Base-by-base conservation (phyloP, 257 asterid species). In the Solanum piurae region DNA sequence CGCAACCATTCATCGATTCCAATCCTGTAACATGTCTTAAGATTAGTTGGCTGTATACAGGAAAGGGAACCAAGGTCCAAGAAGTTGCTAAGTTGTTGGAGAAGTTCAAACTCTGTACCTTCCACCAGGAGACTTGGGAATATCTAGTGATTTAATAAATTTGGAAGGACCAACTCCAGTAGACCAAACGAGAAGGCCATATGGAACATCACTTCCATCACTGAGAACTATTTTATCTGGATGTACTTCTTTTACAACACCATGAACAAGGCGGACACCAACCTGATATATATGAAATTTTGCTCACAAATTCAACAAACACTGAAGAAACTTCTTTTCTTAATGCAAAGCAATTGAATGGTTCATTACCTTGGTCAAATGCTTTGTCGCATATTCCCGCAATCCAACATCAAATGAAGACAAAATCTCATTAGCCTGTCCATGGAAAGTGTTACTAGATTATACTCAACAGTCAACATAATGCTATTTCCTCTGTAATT, bases 111-210 rank as follows among this genome's bases (percentile, higher is more conserved):
- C 5, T 23, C 18, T 55, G 21, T 93, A 96, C 99, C 99, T 95
- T 93, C 98, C 98, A 86, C 99, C 98, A 0, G 92, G 98, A 85
- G 99, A 92, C 90, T 94, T 94, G 74, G 99, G 95, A 86, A 96
- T 87, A 83, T 88, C 16, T 74, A 96, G 93, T 31, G 98, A 89
- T 88, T 86, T 96, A 13, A 94, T 93, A 40, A 96, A 94, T 31
- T 90, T 90, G 20, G 99, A 95, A 21, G 98, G 96, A 84, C 99
- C 99, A 86, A 95, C 98, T 7, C 99, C 99, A 31, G 98, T 94
- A 21, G 99, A 96, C 99, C 98, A 96, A 38, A 96, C 95, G 13
- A 96, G 95, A 38, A 96, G 97, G 36, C 99, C 99, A 84, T 95
- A 96, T 36, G 99, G 99, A 86, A 96, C 98, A 9, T 94, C 97